phyloP scores from a whole-genome alignment of 345 rosid genomes.

The Gossypium longicalyx region DNA sequence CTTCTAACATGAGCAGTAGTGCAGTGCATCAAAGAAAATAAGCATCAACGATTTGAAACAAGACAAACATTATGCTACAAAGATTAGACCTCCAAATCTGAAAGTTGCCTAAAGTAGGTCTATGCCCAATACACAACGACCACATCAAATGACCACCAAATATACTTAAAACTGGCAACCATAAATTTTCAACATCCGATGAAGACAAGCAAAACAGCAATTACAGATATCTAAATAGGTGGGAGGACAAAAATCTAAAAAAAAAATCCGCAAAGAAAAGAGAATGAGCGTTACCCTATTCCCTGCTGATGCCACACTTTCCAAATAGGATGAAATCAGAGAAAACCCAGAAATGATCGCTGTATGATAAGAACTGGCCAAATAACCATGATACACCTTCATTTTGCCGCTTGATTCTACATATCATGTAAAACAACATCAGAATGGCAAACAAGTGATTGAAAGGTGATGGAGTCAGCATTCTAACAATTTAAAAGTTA shows the following conservation, averaged over 20 bases:
- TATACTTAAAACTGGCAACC: conserved; percentile 5
- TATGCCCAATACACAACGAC: background rate
- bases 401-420: conserved; percentile 41
- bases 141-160: conserved; percentile 5
- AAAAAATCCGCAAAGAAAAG: background rate
- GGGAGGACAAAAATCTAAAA: background rate
- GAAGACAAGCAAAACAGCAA: background rate
- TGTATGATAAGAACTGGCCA: conserved; percentile 84
- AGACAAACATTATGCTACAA: conserved; percentile 5
- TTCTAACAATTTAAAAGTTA: background rate
- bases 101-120: background rate
- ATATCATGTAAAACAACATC: conserved; percentile 6
- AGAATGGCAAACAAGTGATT: background rate
- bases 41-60: background rate
- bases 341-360: conserved; percentile 83
- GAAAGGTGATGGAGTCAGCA: background rate
- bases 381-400: conserved; percentile 67
- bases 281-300: conserved; percentile 39
- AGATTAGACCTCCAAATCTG: background rate
- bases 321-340: conserved; percentile 67
- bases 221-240: background rate
- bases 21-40: conserved; percentile 3
- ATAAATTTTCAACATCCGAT: background rate
- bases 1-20: conserved; percentile 7
- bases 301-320: conserved; percentile 48